A percentile compares a stretch with the other conserved stretches of the same genome.
Conservation (phyloP, 1,139 yeast species). For the Geotrichum europaeum region DNA sequence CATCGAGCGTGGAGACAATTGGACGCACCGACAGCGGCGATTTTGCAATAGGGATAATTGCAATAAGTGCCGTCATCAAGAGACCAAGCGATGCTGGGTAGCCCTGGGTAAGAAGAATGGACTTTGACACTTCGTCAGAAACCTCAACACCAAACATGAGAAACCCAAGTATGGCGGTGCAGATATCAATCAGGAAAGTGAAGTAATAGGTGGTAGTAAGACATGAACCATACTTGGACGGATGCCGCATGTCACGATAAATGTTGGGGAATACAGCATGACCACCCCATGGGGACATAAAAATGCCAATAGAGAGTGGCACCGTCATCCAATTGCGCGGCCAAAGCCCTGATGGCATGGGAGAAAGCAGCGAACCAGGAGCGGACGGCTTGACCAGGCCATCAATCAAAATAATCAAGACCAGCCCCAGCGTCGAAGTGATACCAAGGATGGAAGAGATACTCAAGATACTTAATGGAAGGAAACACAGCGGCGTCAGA, state of each 20-base stretch:
- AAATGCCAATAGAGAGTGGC: constrained; percentile 62
- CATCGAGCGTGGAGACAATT: constrained; percentile 63
- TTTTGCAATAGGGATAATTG: constrained; percentile 79
- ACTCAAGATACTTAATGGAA: constrained; percentile 70
- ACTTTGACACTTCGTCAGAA: constrained; percentile 77
- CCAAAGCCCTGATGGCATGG: constrained; percentile 42
- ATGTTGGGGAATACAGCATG: constrained; percentile 82
- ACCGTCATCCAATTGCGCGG: constrained; percentile 48
- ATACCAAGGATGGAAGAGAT: constrained; percentile 72
- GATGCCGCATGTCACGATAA: constrained; percentile 78
- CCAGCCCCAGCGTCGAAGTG: constrained; percentile 58
- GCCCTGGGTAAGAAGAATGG: constrained; percentile 60
- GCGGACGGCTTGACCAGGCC: constrained; percentile 51
- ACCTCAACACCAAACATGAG: constrained; percentile 77
- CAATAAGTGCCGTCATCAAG: constrained; percentile 62
- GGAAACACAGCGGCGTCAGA: constrained; percentile 55
- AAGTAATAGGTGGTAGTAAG: constrained; percentile 55
- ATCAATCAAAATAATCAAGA: constrained; percentile 51
- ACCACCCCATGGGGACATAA: constrained; percentile 89
- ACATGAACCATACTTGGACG: constrained; percentile 47
- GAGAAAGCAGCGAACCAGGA: constrained; percentile 64
- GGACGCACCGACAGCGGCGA: constrained; percentile 87
- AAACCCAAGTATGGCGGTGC: constrained; percentile 77
- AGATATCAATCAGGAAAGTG: constrained; percentile 62
- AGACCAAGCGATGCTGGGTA: constrained; percentile 65